Conservation (phyloP, 208 protist species). For the Willaertia magna region DNA sequence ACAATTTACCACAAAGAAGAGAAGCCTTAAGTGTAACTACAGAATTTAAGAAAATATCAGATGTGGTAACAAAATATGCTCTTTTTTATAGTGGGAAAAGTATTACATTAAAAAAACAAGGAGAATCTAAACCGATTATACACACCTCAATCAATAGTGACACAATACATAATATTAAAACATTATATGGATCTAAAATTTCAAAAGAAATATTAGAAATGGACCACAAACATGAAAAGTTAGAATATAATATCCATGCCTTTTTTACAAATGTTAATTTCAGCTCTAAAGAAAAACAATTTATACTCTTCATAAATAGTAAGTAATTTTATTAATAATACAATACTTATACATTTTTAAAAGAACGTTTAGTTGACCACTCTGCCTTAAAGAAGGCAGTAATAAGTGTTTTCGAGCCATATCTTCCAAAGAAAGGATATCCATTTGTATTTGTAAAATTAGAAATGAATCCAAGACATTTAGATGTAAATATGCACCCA, state of each 20-base stretch:
- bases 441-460: slow-evolving; percentile 86
- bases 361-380: slow-evolving; percentile 57
- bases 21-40: slow-evolving; percentile 61
- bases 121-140: neutral
- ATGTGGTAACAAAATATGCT: slow-evolving; percentile 51
- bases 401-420: slow-evolving; percentile 65
- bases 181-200: slow-evolving; percentile 29
- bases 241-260: slow-evolving; percentile 26
- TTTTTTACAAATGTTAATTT: slow-evolving; percentile 57
- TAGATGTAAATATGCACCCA: slow-evolving; percentile 98
- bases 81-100: slow-evolving; percentile 32
- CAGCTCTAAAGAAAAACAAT: slow-evolving; percentile 39
- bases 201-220: slow-evolving; percentile 45
- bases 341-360: neutral
- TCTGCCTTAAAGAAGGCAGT: slow-evolving; percentile 60
- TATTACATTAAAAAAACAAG: slow-evolving; percentile 40
- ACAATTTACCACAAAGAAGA: slow-evolving; percentile 54
- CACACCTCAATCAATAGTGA: neutral
- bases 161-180: neutral
- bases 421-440: slow-evolving; percentile 68
- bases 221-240: slow-evolving; percentile 11
- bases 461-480: slow-evolving; percentile 56
- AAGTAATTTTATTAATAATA: neutral
- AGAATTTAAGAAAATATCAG: slow-evolving; percentile 73
- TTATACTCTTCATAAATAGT: slow-evolving; percentile 71